A percentile compares a stretch with the other conserved stretches of the same genome.
phyloP scores from a whole-genome alignment of 1,284 basidiomycete genomes.

The Salmacisia buchloeana region DNA sequence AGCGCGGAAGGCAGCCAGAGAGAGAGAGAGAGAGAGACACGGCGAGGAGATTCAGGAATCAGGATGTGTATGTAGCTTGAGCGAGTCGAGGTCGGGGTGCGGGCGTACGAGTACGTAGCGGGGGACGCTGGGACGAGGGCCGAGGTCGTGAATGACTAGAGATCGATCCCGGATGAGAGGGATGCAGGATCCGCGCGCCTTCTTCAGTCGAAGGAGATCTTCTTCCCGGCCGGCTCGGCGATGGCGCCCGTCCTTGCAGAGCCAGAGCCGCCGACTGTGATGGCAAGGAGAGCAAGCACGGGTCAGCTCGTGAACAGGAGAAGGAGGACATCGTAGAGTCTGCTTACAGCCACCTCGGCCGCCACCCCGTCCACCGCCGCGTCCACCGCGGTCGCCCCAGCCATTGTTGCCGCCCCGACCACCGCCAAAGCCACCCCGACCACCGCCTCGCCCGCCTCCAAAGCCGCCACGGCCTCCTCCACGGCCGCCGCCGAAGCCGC shows the following conservation, averaged over 20 bases:
- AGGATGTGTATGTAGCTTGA: too few species aligned
- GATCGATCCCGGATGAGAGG: too few species aligned
- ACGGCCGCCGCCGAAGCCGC: slow-evolving; percentile 24
- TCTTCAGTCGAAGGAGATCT: slow-evolving; percentile 65
- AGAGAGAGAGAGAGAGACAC: too few species aligned
- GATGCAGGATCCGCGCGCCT: not conserved
- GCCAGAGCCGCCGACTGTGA: slow-evolving; percentile 52
- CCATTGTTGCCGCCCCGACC: slow-evolving; percentile 24
- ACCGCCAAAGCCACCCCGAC: slow-evolving; percentile 38
- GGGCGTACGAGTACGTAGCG: too few species aligned
- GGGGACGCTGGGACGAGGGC: too few species aligned
- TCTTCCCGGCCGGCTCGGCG: slow-evolving; percentile 68
- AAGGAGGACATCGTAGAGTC: too few species aligned
- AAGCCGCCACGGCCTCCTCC: slow-evolving; percentile 47
- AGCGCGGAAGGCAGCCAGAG: too few species aligned
- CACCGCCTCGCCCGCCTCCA: slow-evolving; percentile 45
- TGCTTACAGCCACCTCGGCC: not conserved
- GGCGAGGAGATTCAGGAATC: too few species aligned
- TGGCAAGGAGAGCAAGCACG: not conserved
- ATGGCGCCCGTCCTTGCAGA: slow-evolving; percentile 62
- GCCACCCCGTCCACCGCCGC: slow-evolving; percentile 4
- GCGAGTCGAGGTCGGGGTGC: too few species aligned
- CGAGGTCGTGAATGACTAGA: too few species aligned
- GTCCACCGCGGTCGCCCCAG: not conserved
- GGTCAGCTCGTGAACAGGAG: not conserved